These are phyloP conservation scores for Fimicolochytrium jonesii DNA, from an alignment of 192 early-diverging fungal genomes.

Conservation along the genomic window DNA sequence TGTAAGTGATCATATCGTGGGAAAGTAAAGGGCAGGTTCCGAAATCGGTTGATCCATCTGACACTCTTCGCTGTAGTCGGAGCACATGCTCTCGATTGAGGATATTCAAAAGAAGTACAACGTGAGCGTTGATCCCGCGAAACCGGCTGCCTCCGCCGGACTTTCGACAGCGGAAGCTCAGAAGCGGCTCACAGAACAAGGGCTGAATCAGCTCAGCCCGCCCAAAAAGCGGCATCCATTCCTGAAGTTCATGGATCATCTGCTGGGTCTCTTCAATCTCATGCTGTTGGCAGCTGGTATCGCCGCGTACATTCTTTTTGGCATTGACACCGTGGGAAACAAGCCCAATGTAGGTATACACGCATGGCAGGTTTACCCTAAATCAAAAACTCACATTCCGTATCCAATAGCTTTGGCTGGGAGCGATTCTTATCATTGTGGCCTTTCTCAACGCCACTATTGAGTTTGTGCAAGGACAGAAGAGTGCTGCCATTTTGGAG, in stretches of 20 bases:
- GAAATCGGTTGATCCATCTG: no score
- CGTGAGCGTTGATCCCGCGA: constrained; percentile 49
- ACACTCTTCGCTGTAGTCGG: constrained; percentile 34
- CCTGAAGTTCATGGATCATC: constrained; percentile 69
- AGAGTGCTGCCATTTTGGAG: constrained; percentile 82
- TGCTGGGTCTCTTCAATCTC: constrained; percentile 82
- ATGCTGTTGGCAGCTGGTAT: constrained; percentile 81
- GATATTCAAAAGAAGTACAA: constrained; percentile 48
- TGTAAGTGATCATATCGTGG: constrained; percentile 1
- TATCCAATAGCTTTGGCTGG: constrained; percentile 40
- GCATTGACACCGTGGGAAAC: constrained; percentile 72
- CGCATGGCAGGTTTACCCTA: neutral
- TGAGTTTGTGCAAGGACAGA: constrained; percentile 90
- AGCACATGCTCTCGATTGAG: constrained; percentile 60
- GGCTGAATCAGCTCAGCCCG: constrained; percentile 83
- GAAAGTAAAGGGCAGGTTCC: no score
- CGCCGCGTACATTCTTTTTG: constrained; percentile 73
- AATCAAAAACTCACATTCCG: neutral
- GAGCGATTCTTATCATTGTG: constrained; percentile 82
- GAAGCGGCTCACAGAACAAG: constrained; percentile 61
- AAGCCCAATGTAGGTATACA: constrained; percentile 63
- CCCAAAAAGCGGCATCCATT: constrained; percentile 76
- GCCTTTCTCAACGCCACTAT: constrained; percentile 87
- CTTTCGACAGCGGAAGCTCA: constrained; percentile 59
- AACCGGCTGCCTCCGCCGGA: constrained; percentile 67